Evolutionary conservation across 2,329 filamentous ascomycete species (phyloP).

Genomic region (Dactylellina haptotyla): DNA sequence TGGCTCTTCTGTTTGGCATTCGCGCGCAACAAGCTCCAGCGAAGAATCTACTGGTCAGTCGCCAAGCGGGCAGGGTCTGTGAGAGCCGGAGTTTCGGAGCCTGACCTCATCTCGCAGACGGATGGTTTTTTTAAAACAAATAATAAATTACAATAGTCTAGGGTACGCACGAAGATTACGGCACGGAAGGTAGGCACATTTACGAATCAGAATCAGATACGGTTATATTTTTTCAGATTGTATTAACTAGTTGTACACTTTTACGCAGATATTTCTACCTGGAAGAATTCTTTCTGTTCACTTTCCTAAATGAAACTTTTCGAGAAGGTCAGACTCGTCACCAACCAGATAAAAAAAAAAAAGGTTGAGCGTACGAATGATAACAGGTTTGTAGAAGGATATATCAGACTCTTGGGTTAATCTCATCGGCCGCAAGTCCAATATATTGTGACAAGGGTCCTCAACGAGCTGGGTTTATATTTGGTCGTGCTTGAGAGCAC

Average conservation of each 20-base stretch:
- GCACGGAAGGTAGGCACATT: not conserved
- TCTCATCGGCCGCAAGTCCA: conserved; percentile 53
- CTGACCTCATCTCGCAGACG: conserved; percentile 28
- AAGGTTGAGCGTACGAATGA: not conserved
- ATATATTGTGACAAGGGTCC: conserved; percentile 43
- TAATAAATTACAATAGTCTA: too few relatives aligned
- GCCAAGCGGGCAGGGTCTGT: conserved; percentile 29
- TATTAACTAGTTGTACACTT: not conserved
- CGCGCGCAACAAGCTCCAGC: too few relatives aligned
- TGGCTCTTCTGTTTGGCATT: not conserved
- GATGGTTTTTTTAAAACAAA: not conserved
- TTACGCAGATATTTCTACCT: not conserved
- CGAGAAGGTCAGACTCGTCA: not conserved
- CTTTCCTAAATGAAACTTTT: not conserved
- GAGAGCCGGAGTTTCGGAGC: conserved; percentile 12
- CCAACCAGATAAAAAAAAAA: not conserved
- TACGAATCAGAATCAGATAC: too few relatives aligned
- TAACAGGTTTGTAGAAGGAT: not conserved
- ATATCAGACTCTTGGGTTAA: conserved; percentile 50
- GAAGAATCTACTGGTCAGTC: not conserved
- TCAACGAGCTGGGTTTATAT: conserved; percentile 55
- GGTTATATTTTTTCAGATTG: too few relatives aligned
- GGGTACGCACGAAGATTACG: too few relatives aligned
- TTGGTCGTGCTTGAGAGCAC: conserved; percentile 52
- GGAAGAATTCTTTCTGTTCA: not conserved